Evolutionary conservation across 164 flowering plant genomes (phyloP), one percentile per base, ranked within the genome.

Genomic region (Brasenia schreberi): DNA sequence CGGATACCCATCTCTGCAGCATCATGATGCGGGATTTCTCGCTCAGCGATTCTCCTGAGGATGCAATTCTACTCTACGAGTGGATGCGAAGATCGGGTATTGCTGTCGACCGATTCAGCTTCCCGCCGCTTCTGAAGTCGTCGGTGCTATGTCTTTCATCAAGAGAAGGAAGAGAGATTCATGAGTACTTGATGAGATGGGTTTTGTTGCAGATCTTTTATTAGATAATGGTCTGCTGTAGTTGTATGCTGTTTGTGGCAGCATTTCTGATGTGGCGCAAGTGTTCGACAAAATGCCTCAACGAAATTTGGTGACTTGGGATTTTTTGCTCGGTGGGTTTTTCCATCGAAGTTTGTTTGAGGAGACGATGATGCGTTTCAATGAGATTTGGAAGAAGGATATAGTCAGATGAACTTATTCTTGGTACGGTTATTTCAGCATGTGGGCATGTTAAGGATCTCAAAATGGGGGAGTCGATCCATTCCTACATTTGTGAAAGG

Each of bases 271-370:
- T 5, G 80, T 83, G 5, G 66, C 82, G 7, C 23, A 67, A 60
- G 12, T 80, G 79, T 82, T 82, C 63, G 83, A 82, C 64, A 77
- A 72, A 77, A 82, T 78, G 85, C 65, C 65, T 18, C 63, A 70
- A 4, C 44, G 78, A 65, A 80, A 80, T 73, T 65, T 76, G 17
- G 76, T 82, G 45, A 61, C 82, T 18, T 82, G 95, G 97, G 80
- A 76, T 68, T 75, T 83, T 53, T 85, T 90, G 87, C 82, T 87
- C 62, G 86, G 81, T 63, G 83, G 93, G 88, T 86, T 81, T 64
- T 75, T 77, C 67, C 79, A 73, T 42, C 65, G 69, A 53, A 83
- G 84, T 7, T 82, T 73, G 69, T 83, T 76, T 56, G 79, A 86
- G n/a, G 81, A 81, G 27, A 85, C 61, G 6, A 72, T 90, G 65